Conservation (phyloP, 2,329 filamentous ascomycete species). For the Penicillium digitatum region DNA sequence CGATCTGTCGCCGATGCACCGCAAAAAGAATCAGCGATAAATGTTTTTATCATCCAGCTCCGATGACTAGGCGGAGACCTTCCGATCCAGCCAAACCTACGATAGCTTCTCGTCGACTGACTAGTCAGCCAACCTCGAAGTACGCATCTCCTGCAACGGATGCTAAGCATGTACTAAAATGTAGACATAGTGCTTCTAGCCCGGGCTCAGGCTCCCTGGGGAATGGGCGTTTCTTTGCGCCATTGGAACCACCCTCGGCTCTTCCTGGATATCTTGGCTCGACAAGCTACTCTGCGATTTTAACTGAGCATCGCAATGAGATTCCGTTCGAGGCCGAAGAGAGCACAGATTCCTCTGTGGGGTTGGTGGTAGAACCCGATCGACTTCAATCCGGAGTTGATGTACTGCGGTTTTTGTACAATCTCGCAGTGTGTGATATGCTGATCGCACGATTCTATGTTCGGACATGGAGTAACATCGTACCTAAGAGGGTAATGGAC, state of each 20-base stretch:
- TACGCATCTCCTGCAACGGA: conserved; percentile 7
- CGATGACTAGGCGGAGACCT: conserved; percentile 34
- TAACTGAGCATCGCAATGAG: conserved; percentile 34
- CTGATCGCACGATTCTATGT: conserved; percentile 29
- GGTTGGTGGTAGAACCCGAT: conserved; percentile 24
- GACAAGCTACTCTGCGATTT: conserved; percentile 35
- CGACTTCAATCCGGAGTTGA: conserved; percentile 32
- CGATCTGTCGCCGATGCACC: conserved; percentile 33
- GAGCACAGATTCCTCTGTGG: conserved; percentile 15
- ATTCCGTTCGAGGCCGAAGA: conserved; percentile 32
- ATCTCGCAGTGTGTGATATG: conserved; percentile 22
- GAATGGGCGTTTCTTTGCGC: conserved; percentile 18
- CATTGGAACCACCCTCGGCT: conserved; percentile 24
- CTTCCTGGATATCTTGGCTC: conserved; percentile 35
- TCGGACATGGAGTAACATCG: conserved; percentile 20
- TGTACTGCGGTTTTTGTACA: conserved; percentile 29
- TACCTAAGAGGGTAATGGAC: conserved; percentile 27
- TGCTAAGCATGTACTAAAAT: conserved; percentile 2
- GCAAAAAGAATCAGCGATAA: conserved; percentile 28
- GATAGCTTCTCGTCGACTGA: conserved; percentile 14
- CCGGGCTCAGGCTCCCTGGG: conserved; percentile 22
- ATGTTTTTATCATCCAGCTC: conserved; percentile 40
- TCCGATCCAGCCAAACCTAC: conserved; percentile 10
- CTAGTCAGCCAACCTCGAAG: conserved; percentile 24
- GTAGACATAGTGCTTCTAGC: conserved; percentile 21